Evolutionary conservation across 2,329 filamentous ascomycete species (phyloP), one percentile per base, ranked within the genome.

Genomic region (Diaporthe vaccinii): DNA sequence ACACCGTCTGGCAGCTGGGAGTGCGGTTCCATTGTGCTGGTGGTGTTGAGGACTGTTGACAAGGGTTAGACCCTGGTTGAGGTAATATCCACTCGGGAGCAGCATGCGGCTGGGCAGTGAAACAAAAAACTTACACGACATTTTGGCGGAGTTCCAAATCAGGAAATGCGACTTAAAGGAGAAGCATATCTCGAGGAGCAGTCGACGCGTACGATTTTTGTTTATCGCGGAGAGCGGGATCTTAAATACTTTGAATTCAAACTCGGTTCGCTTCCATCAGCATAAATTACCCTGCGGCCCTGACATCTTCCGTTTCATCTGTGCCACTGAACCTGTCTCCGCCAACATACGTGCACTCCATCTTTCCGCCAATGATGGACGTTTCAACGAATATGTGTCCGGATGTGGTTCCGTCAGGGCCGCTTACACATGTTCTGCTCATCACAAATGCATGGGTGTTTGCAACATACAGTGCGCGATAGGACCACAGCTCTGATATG

Each of bases 41-140:
- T 86, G 57, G 84, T 85, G 77, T 82, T 86, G 79, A 91, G 83
- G 83, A 89, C 80, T 82, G 57, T 49, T 62, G 39, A 28, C n/a
- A 28, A 68, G 65, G 46, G 34, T 68, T 68, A 68, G 65, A 28
- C 15, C 34, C 22, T 12, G 7, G 22, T 25, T 17, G 4, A 51
- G 2, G 22, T 53, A 3, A 12, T 28, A 1, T 39, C 4, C 4
- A 7, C 39, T 1, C 57, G 8, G 12, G 28, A 36, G 5, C 46
- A 68, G 22, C 12, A 12, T 2, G 39, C 12, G 31, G 3, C 2
- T 17, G 17, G 14, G 12, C 36, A 1, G 44, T n/a, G 22, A 8
- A 10, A 20, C 14, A 2, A 1, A 39, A 2, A 28, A 25, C 65
- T 68, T 53, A 68, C 65, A 53, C 10, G 65, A 68, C 65, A 68